Percentiles rank a stretch among this genome's conserved stretches.
Evolutionary conservation across 1,139 yeast genomes (phyloP).

Genomic region (Magnusiomyces sp.): DNA sequence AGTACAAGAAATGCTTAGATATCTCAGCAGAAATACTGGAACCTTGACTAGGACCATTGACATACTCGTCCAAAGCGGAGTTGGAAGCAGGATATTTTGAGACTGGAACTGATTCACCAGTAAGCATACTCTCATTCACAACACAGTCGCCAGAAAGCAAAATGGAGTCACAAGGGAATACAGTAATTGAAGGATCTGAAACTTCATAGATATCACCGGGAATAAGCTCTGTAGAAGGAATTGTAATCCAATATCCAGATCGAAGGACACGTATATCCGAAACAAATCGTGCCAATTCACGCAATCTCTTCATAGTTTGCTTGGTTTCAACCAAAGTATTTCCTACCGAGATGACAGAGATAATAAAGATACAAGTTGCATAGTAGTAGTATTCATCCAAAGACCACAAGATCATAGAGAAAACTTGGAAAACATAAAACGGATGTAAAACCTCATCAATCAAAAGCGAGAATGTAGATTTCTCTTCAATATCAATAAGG

Average conservation of each 20-base stretch:
- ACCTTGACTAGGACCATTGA: slow-evolving; percentile 23
- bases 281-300: slow-evolving; percentile 61
- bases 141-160: slow-evolving; percentile 87
- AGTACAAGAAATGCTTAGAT: slow-evolving; percentile 68
- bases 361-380: slow-evolving; percentile 83
- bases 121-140: slow-evolving; percentile 89
- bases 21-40: slow-evolving; percentile 55
- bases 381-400: slow-evolving; percentile 88
- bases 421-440: slow-evolving; percentile 86
- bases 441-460: slow-evolving; percentile 90
- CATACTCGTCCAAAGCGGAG: slow-evolving; percentile 49
- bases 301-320: slow-evolving; percentile 60
- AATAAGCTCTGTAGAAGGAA: slow-evolving; percentile 71
- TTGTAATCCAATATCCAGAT: slow-evolving; percentile 86
- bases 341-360: slow-evolving; percentile 69
- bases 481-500: slow-evolving; percentile 67
- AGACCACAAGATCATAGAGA: slow-evolving; percentile 84
- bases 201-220: slow-evolving; percentile 95
- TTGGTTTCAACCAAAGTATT: slow-evolving; percentile 81
- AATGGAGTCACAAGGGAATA: slow-evolving; percentile 84
- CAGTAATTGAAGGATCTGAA: slow-evolving; percentile 66
- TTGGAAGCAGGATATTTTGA: slow-evolving; percentile 63
- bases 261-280: slow-evolving; percentile 88
- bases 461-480: slow-evolving; percentile 53
- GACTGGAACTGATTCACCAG: slow-evolving; percentile 97